Evolutionary conservation across 768 basidiomycete genomes (phyloP).

Genomic region (Suillus subluteus): DNA sequence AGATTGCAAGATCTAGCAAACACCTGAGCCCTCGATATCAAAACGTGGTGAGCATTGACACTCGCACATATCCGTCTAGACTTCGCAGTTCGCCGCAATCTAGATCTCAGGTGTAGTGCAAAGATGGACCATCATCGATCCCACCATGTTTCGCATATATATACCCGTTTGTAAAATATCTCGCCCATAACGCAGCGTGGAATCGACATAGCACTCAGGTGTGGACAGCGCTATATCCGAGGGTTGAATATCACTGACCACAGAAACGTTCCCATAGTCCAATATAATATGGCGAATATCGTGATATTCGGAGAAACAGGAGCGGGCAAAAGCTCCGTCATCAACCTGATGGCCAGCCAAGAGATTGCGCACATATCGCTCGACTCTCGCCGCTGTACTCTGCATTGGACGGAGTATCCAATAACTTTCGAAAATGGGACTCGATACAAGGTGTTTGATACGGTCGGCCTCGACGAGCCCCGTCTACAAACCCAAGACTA

Average conservation of each 20-base stretch:
- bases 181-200: neutral
- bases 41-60: neutral
- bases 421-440: constrained; percentile 23
- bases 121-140: neutral
- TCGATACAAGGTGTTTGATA: constrained; percentile 35
- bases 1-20: neutral
- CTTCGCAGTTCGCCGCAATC: neutral
- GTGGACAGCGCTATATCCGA: neutral
- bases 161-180: neutral
- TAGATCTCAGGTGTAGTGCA: neutral
- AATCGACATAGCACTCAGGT: neutral
- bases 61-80: neutral
- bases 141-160: neutral
- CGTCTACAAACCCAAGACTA: constrained; percentile 29
- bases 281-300: constrained; percentile 33
- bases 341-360: constrained; percentile 34
- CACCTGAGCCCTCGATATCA: neutral
- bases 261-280: neutral
- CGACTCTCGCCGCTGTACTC: constrained; percentile 41
- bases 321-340: constrained; percentile 38
- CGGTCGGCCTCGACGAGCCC: constrained; percentile 39
- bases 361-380: constrained; percentile 29
- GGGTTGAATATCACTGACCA: neutral
- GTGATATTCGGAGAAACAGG: constrained; percentile 50
- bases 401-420: constrained; percentile 33